Evolutionary conservation across 2,329 filamentous ascomycete genomes (phyloP).

Genomic region (Leptographium radiaticola): DNA sequence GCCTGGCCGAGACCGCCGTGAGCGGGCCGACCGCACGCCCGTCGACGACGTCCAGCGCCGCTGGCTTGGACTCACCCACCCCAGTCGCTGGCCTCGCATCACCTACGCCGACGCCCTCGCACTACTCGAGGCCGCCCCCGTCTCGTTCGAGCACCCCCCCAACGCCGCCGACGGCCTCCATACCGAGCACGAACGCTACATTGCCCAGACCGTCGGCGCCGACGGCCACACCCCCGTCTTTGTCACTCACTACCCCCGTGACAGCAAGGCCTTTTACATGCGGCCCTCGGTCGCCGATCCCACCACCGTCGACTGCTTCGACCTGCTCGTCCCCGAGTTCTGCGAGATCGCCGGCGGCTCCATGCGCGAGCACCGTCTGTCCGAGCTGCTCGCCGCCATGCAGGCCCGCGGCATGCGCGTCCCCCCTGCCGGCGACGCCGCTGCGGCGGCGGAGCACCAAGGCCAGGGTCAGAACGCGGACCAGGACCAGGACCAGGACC

Average conservation of each 20-base stretch:
- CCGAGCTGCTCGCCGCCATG: constrained; percentile 5
- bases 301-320: constrained; percentile 73
- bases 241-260: constrained; percentile 81
- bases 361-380: constrained; percentile 60
- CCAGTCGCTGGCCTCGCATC: constrained; percentile 59
- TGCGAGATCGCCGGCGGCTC: constrained; percentile 84
- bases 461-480: too few species aligned
- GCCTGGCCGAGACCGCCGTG: constrained; percentile 18
- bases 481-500: background rate
- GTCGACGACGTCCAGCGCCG: constrained; percentile 23
- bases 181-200: constrained; percentile 83
- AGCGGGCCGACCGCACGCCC: background rate
- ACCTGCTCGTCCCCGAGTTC: constrained; percentile 72
- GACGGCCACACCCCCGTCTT: constrained; percentile 58
- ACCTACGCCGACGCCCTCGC: constrained; percentile 71
- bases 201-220: constrained; percentile 50
- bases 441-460: too few species aligned
- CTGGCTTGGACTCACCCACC: constrained; percentile 54
- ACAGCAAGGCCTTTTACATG: constrained; percentile 80
- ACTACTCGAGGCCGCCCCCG: constrained; percentile 45
- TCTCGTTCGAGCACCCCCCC: constrained; percentile 53
- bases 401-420: constrained; percentile 4
- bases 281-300: constrained; percentile 16
- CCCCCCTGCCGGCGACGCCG: background rate
- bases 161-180: constrained; percentile 62